Conservation (phyloP, 352 stramenopile species). For the Globisporangium viniferum region DNA sequence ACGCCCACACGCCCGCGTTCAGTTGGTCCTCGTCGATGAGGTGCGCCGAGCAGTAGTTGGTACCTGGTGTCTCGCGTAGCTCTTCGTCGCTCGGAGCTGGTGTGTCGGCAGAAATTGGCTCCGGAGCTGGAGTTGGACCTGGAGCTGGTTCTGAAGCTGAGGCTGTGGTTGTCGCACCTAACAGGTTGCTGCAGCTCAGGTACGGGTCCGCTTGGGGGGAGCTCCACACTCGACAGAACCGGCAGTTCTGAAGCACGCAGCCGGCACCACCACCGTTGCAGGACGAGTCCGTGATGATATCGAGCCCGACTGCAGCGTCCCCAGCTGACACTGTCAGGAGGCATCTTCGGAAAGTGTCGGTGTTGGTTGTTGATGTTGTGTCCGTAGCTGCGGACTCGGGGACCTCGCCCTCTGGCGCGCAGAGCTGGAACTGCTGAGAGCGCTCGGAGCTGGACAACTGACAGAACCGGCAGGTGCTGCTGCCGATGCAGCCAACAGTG, state of each 20-base stretch:
- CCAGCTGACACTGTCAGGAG: constrained; percentile 6
- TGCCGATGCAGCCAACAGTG: constrained; percentile 1
- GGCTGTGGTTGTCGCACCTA: not conserved
- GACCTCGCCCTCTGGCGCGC: not conserved
- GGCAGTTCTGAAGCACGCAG: constrained; percentile 18
- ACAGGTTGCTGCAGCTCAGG: constrained; percentile 17
- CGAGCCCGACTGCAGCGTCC: constrained; percentile 14
- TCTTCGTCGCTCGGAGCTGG: not conserved
- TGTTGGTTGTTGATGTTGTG: not conserved
- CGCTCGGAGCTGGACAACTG: not conserved
- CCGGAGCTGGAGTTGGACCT: not conserved
- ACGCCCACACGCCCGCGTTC: constrained; percentile 11
- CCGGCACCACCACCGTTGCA: constrained; percentile 10
- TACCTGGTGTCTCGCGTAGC: constrained; percentile 7
- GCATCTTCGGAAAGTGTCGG: constrained; percentile 1
- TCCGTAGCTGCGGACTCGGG: not conserved
- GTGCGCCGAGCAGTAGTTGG: constrained; percentile 12
- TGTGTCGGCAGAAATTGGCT: not conserved
- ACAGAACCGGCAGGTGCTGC: constrained; percentile 1
- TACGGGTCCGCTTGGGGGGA: constrained; percentile 27
- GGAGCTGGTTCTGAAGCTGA: not conserved
- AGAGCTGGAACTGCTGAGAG: constrained; percentile 6
- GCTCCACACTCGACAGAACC: constrained; percentile 32
- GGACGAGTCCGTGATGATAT: constrained; percentile 18
- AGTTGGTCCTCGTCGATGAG: constrained; percentile 4